phyloP scores from a whole-genome alignment of 495 filamentous ascomycete genomes.

The Hamigera avellanea region DNA sequence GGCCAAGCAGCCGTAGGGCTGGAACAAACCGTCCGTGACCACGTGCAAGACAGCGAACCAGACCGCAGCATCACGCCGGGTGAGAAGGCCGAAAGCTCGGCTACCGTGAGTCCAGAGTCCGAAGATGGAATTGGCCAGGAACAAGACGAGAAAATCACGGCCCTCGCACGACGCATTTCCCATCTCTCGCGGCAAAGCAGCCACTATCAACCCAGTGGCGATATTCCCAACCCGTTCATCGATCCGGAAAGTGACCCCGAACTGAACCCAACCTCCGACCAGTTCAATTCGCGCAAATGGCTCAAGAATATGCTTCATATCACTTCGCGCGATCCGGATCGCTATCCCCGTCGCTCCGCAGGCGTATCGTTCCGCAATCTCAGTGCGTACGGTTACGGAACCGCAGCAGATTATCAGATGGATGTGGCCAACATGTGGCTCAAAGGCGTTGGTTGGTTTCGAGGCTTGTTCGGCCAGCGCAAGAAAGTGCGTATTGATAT shows the following conservation, averaged over 20 bases:
- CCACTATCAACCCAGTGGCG: constrained; percentile 1
- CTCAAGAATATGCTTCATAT: constrained; percentile 30
- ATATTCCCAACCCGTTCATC: constrained; percentile 33
- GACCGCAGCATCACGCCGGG: background rate
- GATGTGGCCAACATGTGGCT: constrained; percentile 54
- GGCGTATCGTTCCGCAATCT: constrained; percentile 46
- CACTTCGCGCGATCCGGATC: constrained; percentile 27
- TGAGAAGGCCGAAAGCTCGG: constrained; percentile 1
- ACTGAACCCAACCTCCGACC: constrained; percentile 27
- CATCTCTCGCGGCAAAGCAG: constrained; percentile 22
- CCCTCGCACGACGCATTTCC: constrained; percentile 30
- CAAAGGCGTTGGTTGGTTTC: constrained; percentile 32
- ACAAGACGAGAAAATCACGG: constrained; percentile 5
- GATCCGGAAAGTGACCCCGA: constrained; percentile 25
- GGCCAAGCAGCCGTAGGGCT: too few species aligned
- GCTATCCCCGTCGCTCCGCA: constrained; percentile 29
- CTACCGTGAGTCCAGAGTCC: background rate
- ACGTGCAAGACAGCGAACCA: too few species aligned
- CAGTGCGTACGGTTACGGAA: constrained; percentile 63
- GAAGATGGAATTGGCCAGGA: background rate
- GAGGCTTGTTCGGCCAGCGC: constrained; percentile 35
- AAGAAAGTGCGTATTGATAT: constrained; percentile 57
- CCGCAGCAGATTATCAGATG: constrained; percentile 66
- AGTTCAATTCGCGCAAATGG: constrained; percentile 38
- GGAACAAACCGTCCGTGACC: too few species aligned